Evolutionary conservation across 2,329 filamentous ascomycete species (phyloP).

Genomic region (Lasiodiplodia hormozganensis): DNA sequence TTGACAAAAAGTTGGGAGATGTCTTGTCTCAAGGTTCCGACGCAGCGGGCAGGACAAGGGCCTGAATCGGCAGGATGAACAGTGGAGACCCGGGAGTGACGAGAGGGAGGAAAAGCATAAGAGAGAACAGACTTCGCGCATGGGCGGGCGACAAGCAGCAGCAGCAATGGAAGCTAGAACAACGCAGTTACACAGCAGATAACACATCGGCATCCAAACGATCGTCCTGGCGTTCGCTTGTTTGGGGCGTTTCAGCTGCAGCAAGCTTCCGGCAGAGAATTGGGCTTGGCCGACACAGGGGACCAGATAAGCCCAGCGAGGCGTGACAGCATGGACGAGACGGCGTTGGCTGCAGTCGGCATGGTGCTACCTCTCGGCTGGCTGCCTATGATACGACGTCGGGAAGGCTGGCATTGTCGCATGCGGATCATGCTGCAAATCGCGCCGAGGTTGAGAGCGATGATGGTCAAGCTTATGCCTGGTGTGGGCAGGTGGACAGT

Average conservation of each 20-base stretch:
- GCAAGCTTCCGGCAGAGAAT: background rate
- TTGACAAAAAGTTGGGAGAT: background rate
- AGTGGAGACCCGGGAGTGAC: too few species aligned
- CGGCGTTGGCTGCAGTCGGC: background rate
- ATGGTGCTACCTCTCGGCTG: background rate
- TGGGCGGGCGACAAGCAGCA: background rate
- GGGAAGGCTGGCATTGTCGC: background rate
- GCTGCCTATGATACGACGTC: background rate
- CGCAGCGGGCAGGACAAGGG: too few species aligned
- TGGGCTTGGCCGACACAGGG: background rate
- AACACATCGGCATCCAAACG: background rate
- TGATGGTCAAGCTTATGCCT: background rate
- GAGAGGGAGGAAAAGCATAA: background rate
- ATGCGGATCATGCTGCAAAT: background rate
- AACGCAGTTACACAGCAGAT: background rate
- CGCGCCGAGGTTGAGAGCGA: background rate
- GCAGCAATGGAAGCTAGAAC: background rate
- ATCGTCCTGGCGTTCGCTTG: background rate
- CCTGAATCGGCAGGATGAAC: too few species aligned
- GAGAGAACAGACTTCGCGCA: background rate
- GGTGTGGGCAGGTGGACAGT: background rate
- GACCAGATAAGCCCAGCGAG: background rate
- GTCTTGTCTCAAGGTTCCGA: background rate
- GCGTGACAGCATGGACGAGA: background rate
- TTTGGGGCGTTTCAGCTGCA: background rate